These are phyloP conservation scores for Neonectria coccinea DNA, from an alignment of 2,329 filamentous ascomycete genomes.

Conservation along the genomic window DNA sequence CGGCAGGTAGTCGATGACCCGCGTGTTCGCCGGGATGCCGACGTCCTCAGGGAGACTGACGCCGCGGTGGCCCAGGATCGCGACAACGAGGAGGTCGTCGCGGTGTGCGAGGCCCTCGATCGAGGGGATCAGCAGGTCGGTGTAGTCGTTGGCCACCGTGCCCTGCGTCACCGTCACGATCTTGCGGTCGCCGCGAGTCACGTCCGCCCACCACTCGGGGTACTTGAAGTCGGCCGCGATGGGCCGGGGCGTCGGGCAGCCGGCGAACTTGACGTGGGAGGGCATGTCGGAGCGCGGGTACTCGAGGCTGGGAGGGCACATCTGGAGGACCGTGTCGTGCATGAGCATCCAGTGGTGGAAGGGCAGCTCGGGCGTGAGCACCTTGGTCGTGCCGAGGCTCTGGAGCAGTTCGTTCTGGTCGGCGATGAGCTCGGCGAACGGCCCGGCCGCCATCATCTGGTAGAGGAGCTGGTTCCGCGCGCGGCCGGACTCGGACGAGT, in stretches of 20 bases:
- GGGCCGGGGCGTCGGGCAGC: conserved; percentile 53
- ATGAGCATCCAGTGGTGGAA: conserved; percentile 47
- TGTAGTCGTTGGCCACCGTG: conserved; percentile 55
- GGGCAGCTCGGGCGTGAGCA: conserved; percentile 29
- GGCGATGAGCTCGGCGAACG: conserved; percentile 39
- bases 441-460: conserved; percentile 39
- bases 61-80: conserved; percentile 45
- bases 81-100: conserved; percentile 53
- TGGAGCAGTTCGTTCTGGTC: conserved; percentile 44
- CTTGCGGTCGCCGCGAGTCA: conserved; percentile 49
- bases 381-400: conserved; percentile 45
- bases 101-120: conserved; percentile 56
- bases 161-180: conserved; percentile 62
- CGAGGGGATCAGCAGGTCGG: conserved; percentile 59
- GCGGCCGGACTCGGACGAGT: conserved; percentile 51
- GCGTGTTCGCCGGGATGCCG: conserved; percentile 54
- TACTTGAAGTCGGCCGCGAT: conserved; percentile 45
- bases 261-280: conserved; percentile 56
- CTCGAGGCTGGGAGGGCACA: conserved; percentile 55
- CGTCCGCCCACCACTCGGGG: conserved; percentile 62
- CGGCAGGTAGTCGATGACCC: conserved; percentile 60
- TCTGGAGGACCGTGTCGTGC: conserved; percentile 51
- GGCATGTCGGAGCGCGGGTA: conserved; percentile 53
- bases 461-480: conserved; percentile 48
- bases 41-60: conserved; percentile 42